phyloP scores from a whole-genome alignment of 768 basidiomycete species.

The Tylopilus plumbeoviolaceoides region DNA sequence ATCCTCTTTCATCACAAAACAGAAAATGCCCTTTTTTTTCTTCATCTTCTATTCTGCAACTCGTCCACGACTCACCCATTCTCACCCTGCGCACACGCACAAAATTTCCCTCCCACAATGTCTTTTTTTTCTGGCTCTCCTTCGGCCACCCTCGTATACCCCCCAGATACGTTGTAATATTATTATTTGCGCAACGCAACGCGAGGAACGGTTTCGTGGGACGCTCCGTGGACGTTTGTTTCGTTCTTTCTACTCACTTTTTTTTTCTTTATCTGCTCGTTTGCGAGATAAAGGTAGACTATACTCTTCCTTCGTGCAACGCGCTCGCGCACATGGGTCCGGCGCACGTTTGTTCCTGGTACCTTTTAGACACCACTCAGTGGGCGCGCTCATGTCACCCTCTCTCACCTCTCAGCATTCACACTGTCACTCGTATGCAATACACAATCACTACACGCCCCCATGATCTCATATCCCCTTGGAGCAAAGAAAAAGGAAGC shows the following conservation, averaged over 20 bases:
- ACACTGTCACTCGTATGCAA: too few species aligned
- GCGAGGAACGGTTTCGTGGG: not conserved
- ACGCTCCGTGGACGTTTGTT: not conserved
- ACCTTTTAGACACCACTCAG: too few species aligned
- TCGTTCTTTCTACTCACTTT: not conserved
- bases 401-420: too few species aligned
- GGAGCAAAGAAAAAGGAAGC: too few species aligned
- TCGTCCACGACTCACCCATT: not conserved
- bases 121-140: too few species aligned
- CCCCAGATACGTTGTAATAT: conserved; percentile 5
- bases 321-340: too few species aligned
- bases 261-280: not conserved
- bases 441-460: too few species aligned
- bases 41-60: not conserved
- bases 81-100: not conserved
- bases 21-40: not conserved
- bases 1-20: not conserved
- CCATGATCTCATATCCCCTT: too few species aligned
- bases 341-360: not conserved
- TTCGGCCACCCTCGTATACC: conserved; percentile 8
- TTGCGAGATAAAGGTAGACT: not conserved
- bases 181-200: conserved; percentile 1
- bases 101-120: not conserved
- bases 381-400: too few species aligned
- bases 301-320: too few species aligned